Base-by-base conservation (phyloP, 225 moss, liverwort and hornwort genomes). In the Straminergon stramineum region DNA sequence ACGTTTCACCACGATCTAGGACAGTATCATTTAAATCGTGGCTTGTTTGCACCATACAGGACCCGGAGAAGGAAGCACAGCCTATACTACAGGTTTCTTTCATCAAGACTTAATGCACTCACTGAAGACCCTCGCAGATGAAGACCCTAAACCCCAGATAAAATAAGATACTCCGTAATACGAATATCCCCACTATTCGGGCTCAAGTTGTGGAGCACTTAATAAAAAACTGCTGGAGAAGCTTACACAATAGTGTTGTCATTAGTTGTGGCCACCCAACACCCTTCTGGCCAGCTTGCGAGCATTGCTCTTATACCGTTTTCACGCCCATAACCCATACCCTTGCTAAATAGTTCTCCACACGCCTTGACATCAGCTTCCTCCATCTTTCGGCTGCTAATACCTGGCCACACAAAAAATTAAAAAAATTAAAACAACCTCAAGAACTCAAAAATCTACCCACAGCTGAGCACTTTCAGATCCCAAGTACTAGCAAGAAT, bases 301-400 rank as follows among this genome's bases (percentile, higher is more conserved):
- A 87, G 88, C 86, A 88, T 89, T 64, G 15, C 39, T 77, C 80
- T 86, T n/a, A 93, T 91, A 4, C 88, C 86, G 37, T 86, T 83
- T 85, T 80, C 91, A 45, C 93, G 92, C 62, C 68, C 86, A 75
- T 91, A 93, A 10, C 89, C 93, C 79, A 93, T 75, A 17, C 87
- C 90, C 78, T 91, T 88, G 75, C 80, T 75, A 69, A 75, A 92
- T 15, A 93, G 20, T 52, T 93, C 91, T 84, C 90, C 90, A 79
- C 93, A 92, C 26, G 87, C 84, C 86, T 88, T 88, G 28, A 93
- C 82, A 89, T 93, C 92, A 45, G 67, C 86, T 88, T 91, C 91
- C 86, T 93, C 91, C 93, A 93, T 93, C 83, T 91, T 88, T 45
- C 89, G 89, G 30, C 91, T 84, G 61, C 88, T 87, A 76, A 92